Evolutionary conservation across 768 basidiomycete species (phyloP), one percentile per base, ranked within the genome.

Genomic region (Rubroboletus satanas): DNA sequence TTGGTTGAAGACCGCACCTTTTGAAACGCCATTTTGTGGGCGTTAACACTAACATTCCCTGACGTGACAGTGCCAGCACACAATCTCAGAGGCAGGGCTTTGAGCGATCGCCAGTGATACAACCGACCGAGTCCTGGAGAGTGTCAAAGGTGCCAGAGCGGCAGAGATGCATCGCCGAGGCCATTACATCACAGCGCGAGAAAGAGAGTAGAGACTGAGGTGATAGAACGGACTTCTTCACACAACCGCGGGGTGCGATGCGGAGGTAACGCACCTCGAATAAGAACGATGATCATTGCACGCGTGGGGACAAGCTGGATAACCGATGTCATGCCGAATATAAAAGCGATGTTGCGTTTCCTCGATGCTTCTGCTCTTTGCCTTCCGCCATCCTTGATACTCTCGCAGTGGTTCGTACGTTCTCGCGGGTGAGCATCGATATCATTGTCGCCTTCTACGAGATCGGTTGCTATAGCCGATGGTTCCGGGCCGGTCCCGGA

Each of bases 281-380:
- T 14, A 31, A 49, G 29, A 36, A 29, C 6, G 23, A 7, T 28
- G 35, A 28, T 36, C 4, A 17, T 35, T 36, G 10, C 28, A 3
- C 28, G n/a, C 33, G 23, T 36, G 47, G 47, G 37, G 37, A 38
- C 2, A 29, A 23, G 15, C 18, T 23, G 33, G 12, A 7, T 52
- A 52, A 62, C 53, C 59, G 59, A 35, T 4, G 49, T 9, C 52
- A 42, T 43, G 49, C 14, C 15, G 51, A 21, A 39, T 53, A 56
- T 53, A 49, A 56, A 52, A 42, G 42, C 5, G 28, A 21, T 4
- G 10, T 23, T 33, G 43, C 0, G 17, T 43, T 45, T 46, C 28
- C 26, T 15, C 4, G 5, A 23, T 12, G 9, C 2, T 35, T 4
- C 11, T 21, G 5, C 10, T 47, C 21, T 44, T 17, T n/a, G n/a